phyloP scores from a whole-genome alignment of 805 yeast species.

The Saturnispora diversa region DNA sequence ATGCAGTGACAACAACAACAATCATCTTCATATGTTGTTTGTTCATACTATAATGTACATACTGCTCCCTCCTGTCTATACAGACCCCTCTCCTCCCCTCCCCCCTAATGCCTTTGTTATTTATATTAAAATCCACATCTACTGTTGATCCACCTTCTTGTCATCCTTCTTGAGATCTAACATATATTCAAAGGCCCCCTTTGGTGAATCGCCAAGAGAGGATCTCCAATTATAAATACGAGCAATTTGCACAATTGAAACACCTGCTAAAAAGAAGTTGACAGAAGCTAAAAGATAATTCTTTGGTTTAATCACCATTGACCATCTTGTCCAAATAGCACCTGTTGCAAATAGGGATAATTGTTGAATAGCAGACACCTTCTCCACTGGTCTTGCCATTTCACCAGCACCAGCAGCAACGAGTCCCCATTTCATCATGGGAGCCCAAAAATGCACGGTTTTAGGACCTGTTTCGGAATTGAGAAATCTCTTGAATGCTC shows the following conservation, averaged over 20 bases:
- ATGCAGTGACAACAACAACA: too few relatives aligned
- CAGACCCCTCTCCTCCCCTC: too few relatives aligned
- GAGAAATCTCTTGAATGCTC: conserved; percentile 59
- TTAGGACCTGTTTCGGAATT: conserved; percentile 90
- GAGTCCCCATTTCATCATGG: conserved; percentile 71
- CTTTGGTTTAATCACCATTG: conserved; percentile 84
- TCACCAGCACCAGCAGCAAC: conserved; percentile 90
- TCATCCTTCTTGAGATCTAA: conserved; percentile 37
- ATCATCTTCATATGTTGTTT: too few relatives aligned
- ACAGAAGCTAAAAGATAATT: conserved; percentile 85
- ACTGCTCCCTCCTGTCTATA: too few relatives aligned
- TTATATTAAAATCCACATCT: too few relatives aligned
- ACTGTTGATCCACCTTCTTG: too few relatives aligned
- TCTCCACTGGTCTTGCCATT: conserved; percentile 83
- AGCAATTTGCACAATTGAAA: conserved; percentile 75
- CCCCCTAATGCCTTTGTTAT: too few relatives aligned
- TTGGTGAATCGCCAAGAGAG: conserved; percentile 51
- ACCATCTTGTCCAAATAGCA: conserved; percentile 97
- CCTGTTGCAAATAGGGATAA: conserved; percentile 86
- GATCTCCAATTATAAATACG: conserved; percentile 65
- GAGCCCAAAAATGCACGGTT: conserved; percentile 97
- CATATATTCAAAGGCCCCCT: conserved; percentile 52
- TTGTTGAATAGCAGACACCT: conserved; percentile 83
- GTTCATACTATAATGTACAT: too few relatives aligned
- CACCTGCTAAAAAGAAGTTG: conserved; percentile 84